phyloP scores from a whole-genome alignment of 2,329 filamentous ascomycete species.

The Pleomassaria siparia region DNA sequence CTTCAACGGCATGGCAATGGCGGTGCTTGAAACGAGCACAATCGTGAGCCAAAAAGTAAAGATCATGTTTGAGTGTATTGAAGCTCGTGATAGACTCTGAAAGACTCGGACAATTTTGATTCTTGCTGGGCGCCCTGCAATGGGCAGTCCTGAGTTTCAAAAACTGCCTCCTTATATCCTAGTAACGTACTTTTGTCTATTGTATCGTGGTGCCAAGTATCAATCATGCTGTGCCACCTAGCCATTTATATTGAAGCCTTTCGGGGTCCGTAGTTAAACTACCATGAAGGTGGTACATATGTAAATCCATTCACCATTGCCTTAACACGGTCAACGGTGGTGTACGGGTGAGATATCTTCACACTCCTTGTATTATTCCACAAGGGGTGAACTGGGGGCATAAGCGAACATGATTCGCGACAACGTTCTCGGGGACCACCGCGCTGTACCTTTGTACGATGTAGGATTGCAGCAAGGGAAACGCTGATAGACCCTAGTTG shows the following conservation, averaged over 20 bases:
- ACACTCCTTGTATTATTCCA: too few relatives aligned
- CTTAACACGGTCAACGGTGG: too few relatives aligned
- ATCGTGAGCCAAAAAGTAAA: neutral
- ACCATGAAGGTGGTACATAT: neutral
- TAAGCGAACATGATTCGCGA: too few relatives aligned
- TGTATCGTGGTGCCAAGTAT: neutral
- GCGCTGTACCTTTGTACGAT: too few relatives aligned
- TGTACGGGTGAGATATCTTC: too few relatives aligned
- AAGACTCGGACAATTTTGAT: neutral
- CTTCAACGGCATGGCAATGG: neutral
- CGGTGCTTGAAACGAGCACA: neutral
- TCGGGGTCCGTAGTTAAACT: neutral
- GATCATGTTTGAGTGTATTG: neutral
- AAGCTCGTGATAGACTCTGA: neutral
- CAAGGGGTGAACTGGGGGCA: too few relatives aligned
- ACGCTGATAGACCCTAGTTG: too few relatives aligned
- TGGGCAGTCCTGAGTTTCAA: neutral
- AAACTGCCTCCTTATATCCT: neutral
- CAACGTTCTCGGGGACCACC: too few relatives aligned
- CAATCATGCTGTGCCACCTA: neutral
- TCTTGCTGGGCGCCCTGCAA: neutral
- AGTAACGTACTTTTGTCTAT: neutral
- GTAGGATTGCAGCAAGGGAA: too few relatives aligned
- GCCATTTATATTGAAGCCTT: neutral
- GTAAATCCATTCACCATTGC: too few relatives aligned